These are phyloP conservation scores for Aureobasidium sp. DNA, from an alignment of 2,329 filamentous ascomycete genomes.

Conservation along the genomic window DNA sequence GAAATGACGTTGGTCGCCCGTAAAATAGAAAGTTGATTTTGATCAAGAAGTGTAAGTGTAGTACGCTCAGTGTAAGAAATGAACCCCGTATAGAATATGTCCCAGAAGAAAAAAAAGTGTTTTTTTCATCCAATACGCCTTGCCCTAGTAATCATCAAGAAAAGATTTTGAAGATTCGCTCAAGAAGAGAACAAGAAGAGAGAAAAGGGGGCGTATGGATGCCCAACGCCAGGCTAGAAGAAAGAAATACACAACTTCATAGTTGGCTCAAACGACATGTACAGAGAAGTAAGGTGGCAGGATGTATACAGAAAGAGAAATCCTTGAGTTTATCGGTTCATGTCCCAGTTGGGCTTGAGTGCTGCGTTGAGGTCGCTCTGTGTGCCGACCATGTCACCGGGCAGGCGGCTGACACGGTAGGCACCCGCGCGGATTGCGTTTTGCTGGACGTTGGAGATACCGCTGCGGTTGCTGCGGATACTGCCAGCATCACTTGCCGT, in stretches of 20 bases:
- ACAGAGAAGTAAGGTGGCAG: neutral
- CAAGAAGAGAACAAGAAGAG: neutral
- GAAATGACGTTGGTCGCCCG: no score
- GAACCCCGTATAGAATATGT: neutral
- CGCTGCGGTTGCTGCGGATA: constrained; percentile 64
- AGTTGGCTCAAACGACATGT: neutral
- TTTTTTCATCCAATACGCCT: neutral
- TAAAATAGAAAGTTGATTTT: no score
- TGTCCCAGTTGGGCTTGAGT: constrained; percentile 51
- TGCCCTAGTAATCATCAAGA: constrained; percentile 1
- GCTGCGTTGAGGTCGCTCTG: constrained; percentile 57
- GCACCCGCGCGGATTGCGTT: constrained; percentile 73
- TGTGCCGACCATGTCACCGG: constrained; percentile 74
- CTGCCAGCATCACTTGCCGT: constrained; percentile 41
- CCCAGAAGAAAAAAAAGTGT: neutral
- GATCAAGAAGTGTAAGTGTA: no score
- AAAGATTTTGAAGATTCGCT: no score
- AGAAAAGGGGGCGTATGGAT: neutral
- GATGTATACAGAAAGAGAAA: neutral
- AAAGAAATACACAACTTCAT: constrained; percentile 9
- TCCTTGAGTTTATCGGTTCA: constrained; percentile 27
- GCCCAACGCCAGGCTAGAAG: constrained; percentile 7
- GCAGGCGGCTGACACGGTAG: constrained; percentile 78
- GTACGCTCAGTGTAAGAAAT: no score
- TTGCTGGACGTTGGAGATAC: constrained; percentile 63